Percentiles rank a stretch among this genome's conserved stretches.
These are phyloP conservation scores for Neonectria ditissima DNA, from an alignment of 2,329 filamentous ascomycete species.

Conservation along the genomic window DNA sequence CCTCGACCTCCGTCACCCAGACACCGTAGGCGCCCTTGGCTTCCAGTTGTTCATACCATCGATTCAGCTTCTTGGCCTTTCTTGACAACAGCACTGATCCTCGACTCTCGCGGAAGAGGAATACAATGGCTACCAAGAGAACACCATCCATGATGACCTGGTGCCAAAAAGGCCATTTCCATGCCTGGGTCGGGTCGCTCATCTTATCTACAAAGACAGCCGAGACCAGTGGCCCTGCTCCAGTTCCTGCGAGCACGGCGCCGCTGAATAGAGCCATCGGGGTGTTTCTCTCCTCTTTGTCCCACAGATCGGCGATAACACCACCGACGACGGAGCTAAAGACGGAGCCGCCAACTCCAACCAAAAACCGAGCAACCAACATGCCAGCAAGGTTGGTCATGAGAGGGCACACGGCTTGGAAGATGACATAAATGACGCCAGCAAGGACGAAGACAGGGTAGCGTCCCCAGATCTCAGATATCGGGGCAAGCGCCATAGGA, in stretches of 20 bases:
- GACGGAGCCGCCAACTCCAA: conserved; percentile 79
- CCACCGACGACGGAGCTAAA: conserved; percentile 95
- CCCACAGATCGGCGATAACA: conserved; percentile 88
- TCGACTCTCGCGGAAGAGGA: conserved; percentile 85
- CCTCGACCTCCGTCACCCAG: conserved; percentile 47
- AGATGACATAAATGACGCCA: conserved; percentile 77
- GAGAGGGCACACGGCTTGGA: conserved; percentile 79
- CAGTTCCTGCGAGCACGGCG: conserved; percentile 81
- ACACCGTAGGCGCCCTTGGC: conserved; percentile 67
- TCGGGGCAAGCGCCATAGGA: conserved; percentile 89
- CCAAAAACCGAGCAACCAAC: conserved; percentile 79
- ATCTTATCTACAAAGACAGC: conserved; percentile 76
- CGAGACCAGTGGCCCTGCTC: conserved; percentile 78
- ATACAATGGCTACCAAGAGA: conserved; percentile 69
- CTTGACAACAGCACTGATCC: conserved; percentile 82
- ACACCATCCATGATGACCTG: conserved; percentile 78
- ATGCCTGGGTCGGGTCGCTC: conserved; percentile 59
- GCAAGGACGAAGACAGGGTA: conserved; percentile 83
- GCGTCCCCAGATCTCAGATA: conserved; percentile 89
- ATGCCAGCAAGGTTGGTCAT: conserved; percentile 78
- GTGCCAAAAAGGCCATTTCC: conserved; percentile 92
- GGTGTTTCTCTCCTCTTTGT: conserved; percentile 81
- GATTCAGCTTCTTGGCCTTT: conserved; percentile 79
- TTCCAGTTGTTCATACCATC: conserved; percentile 83
- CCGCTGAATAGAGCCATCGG: conserved; percentile 93